A percentile compares a stretch with the other conserved stretches of the same genome.
These are phyloP conservation scores for Rutstroemia sp. DNA, from an alignment of 2,329 filamentous ascomycete species.

Conservation along the genomic window DNA sequence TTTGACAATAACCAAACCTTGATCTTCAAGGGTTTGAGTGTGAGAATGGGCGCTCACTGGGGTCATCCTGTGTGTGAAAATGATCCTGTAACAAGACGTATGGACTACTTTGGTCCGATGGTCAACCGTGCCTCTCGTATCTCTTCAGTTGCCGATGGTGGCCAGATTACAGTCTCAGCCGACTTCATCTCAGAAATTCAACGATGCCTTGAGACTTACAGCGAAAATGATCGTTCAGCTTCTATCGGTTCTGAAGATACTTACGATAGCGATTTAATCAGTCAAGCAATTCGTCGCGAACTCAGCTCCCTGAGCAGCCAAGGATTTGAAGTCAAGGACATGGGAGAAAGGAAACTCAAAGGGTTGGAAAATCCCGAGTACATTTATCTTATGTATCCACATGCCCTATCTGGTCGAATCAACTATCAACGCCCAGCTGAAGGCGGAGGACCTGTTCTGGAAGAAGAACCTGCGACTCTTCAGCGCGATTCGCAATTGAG, in stretches of 20 bases:
- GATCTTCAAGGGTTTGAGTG: slow-evolving; percentile 90
- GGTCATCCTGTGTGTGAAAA: slow-evolving; percentile 90
- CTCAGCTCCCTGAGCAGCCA: slow-evolving; percentile 79
- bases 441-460: slow-evolving; percentile 34
- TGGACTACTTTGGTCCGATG: slow-evolving; percentile 99
- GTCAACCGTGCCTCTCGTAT: slow-evolving; percentile 96
- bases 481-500: slow-evolving; percentile 57
- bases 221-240: slow-evolving; percentile 69
- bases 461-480: slow-evolving; percentile 47
- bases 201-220: slow-evolving; percentile 79
- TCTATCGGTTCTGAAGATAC: slow-evolving; percentile 66
- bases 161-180: slow-evolving; percentile 92
- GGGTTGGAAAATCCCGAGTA: slow-evolving; percentile 95
- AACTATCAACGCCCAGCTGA: slow-evolving; percentile 46
- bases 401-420: slow-evolving; percentile 74
- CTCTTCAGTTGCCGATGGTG: slow-evolving; percentile 87
- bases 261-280: slow-evolving; percentile 66
- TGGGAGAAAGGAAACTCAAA: slow-evolving; percentile 91
- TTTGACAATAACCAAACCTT: slow-evolving; percentile 77
- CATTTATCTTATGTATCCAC: slow-evolving; percentile 91
- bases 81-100: slow-evolving; percentile 91
- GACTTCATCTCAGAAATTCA: slow-evolving; percentile 97
- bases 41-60: slow-evolving; percentile 97
- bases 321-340: slow-evolving; percentile 94
- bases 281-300: slow-evolving; percentile 77